Evolutionary conservation across 768 basidiomycete genomes (phyloP).

Genomic region (Boletus pseudo-olivaceus): DNA sequence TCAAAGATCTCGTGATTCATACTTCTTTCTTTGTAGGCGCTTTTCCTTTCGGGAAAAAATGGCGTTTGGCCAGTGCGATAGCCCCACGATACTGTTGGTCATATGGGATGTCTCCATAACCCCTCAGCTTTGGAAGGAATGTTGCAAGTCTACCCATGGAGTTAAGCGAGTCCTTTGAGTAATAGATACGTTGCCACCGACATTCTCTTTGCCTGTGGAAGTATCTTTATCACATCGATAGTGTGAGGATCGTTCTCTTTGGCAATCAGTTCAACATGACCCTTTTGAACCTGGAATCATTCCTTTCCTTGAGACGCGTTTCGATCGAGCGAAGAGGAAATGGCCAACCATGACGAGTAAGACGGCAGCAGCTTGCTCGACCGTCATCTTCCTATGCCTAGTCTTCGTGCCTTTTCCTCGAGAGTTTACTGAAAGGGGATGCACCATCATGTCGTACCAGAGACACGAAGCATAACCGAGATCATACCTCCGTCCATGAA

Average conservation of each 20-base stretch:
- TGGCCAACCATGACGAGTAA: slow-evolving; percentile 21
- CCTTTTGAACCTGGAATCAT: slow-evolving; percentile 23
- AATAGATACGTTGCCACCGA: slow-evolving; percentile 5
- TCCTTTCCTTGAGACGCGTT: not conserved
- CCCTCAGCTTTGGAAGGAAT: slow-evolving; percentile 29
- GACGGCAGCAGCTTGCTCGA: slow-evolving; percentile 23
- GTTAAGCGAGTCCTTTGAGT: not conserved
- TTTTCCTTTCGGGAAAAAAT: slow-evolving; percentile 25
- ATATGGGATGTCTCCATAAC: slow-evolving; percentile 28
- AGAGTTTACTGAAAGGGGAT: slow-evolving; percentile 18
- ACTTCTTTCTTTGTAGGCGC: slow-evolving; percentile 27
- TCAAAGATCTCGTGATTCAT: not conserved
- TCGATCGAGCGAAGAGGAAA: not conserved
- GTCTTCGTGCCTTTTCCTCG: slow-evolving; percentile 20
- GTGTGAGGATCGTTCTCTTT: slow-evolving; percentile 10
- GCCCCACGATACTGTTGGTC: slow-evolving; percentile 26
- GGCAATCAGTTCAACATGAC: slow-evolving; percentile 20
- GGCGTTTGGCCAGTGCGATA: slow-evolving; percentile 27
- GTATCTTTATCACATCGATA: slow-evolving; percentile 24
- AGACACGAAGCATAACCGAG: not conserved
- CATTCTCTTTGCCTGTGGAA: slow-evolving; percentile 23
- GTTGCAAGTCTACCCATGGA: slow-evolving; percentile 18
- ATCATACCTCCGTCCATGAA: slow-evolving; percentile 26
- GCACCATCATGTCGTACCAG: not conserved
- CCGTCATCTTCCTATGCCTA: slow-evolving; percentile 19